Base-by-base conservation (phyloP, 805 yeast species). In the Diddensiella santjacobensis region DNA sequence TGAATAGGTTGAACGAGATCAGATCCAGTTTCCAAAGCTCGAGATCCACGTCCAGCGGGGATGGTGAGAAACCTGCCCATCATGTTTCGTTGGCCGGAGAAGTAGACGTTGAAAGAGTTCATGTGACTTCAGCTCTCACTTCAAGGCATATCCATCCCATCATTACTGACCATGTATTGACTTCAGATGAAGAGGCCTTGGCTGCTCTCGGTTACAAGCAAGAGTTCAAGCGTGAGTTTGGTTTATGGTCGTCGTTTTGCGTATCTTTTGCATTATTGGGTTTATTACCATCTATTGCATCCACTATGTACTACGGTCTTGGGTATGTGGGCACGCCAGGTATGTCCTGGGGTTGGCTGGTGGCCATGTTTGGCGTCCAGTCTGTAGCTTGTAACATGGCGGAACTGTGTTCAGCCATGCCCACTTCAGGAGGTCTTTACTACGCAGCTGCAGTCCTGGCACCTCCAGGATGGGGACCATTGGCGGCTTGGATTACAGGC, bases 341-440 rank as follows among this genome's bases (percentile, higher is more conserved):
- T 18, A 59, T 82, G 41, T 78, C 84, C 3, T 82, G 86, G 87
- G 75, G 74, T n/a, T 72, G 73, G 68, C 57, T 81, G 19, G 64
- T 79, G 15, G 83, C 82, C 33, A 70, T 79, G 67, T 49, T 72
- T 29, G 79, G 82, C 35, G 73, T 83, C 45, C 68, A 76, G 44
- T 70, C 74, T 3, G 85, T 82, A 40, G 84, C 84, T 10, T 67
- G 71, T 46, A 72, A 78, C 22, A 73, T 81, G 55, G 84, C 85
- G 0, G 87, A 83, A 59, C 70, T 82, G 26, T 75, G 84, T 10
- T 72, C 79, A 22, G 80, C 84, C 3, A 78, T 78, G 67, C 88
- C 88, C 35, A 81, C 84, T 4, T 71, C 83, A 8, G 78, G 84
- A 22, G 87, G 87, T 40, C 73, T 84, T 5, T 84, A 84, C 42